phyloP scores from a whole-genome alignment of 2,329 filamentous ascomycete genomes.

The Chalaropsis thielavioides region DNA sequence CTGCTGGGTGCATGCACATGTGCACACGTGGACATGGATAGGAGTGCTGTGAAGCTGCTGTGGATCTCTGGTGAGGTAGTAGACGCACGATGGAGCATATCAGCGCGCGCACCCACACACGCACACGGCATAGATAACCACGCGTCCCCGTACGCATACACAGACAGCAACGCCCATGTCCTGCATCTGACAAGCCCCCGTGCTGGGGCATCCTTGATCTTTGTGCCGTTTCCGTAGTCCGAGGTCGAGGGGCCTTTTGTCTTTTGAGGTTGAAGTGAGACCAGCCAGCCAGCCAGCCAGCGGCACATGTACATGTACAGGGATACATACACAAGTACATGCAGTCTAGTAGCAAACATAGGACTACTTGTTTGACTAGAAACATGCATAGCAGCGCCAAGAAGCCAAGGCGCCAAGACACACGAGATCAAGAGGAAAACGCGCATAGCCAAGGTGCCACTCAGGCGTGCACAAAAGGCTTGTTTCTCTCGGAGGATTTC shows the following conservation, averaged over 20 bases:
- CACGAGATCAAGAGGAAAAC: not conserved
- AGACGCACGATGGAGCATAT: not conserved
- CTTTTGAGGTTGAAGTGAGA: not conserved
- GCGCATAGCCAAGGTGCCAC: conserved; percentile 3
- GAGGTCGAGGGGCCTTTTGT: not conserved
- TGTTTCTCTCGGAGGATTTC: not conserved
- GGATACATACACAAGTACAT: no score
- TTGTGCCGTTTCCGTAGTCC: not conserved
- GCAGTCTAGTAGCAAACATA: no score
- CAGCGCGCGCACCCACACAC: not conserved
- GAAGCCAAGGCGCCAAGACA: not conserved
- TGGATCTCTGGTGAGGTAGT: conserved; percentile 3
- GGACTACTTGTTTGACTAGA: no score
- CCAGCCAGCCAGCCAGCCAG: not conserved
- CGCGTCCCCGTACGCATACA: not conserved
- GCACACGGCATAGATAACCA: not conserved
- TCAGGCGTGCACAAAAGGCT: conserved; percentile 1
- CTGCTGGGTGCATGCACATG: not conserved
- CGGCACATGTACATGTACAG: no score
- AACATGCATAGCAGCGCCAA: not conserved
- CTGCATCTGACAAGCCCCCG: no score
- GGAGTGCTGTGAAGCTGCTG: not conserved
- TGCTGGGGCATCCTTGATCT: not conserved
- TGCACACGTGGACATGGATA: not conserved
- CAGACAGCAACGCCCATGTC: not conserved